Percentiles rank a stretch among this genome's conserved stretches.
Conservation (phyloP, 2,329 filamentous ascomycete genomes). For the Colletotrichum eleusines region DNA sequence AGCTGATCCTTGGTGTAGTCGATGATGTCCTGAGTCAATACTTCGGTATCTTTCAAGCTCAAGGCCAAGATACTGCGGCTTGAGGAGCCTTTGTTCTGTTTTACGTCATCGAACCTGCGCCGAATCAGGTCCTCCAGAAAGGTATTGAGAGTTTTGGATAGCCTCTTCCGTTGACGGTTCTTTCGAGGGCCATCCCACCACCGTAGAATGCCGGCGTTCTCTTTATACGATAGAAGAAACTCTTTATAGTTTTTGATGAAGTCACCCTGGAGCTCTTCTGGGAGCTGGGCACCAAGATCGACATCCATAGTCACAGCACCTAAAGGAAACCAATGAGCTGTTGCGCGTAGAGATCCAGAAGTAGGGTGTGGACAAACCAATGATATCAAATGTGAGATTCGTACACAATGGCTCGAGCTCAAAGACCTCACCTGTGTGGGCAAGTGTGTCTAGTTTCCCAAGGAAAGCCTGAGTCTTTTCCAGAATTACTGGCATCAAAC, state of each 20-base stretch:
- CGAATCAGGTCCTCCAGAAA: constrained; percentile 46
- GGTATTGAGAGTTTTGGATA: constrained; percentile 44
- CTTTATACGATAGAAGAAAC: constrained; percentile 44
- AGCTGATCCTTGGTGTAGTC: constrained; percentile 52
- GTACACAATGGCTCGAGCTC: constrained; percentile 45
- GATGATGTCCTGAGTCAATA: constrained; percentile 47
- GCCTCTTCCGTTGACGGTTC: constrained; percentile 40
- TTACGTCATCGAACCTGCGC: constrained; percentile 43
- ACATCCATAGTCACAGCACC: constrained; percentile 51
- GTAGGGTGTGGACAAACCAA: constrained; percentile 38
- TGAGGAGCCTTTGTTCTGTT: constrained; percentile 24
- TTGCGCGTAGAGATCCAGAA: fast-evolving
- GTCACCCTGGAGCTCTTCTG: constrained; percentile 45
- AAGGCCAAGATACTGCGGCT: constrained; percentile 51
- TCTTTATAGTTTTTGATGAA: constrained; percentile 49
- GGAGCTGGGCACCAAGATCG: constrained; percentile 50
- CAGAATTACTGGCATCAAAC: constrained; percentile 51
- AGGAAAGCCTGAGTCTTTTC: constrained; percentile 51
- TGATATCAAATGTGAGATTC: constrained; percentile 56
- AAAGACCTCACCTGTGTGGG: constrained; percentile 29
- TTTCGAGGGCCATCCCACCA: constrained; percentile 44
- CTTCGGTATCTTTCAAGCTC: constrained; percentile 47
- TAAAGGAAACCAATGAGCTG: constrained; percentile 19
- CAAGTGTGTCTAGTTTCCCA: constrained; percentile 28
- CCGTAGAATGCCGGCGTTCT: constrained; percentile 41